A percentile compares a stretch with the other conserved stretches of the same genome.
phyloP scores from a whole-genome alignment of 179 eudicot species.

The Drosera spatulata region DNA sequence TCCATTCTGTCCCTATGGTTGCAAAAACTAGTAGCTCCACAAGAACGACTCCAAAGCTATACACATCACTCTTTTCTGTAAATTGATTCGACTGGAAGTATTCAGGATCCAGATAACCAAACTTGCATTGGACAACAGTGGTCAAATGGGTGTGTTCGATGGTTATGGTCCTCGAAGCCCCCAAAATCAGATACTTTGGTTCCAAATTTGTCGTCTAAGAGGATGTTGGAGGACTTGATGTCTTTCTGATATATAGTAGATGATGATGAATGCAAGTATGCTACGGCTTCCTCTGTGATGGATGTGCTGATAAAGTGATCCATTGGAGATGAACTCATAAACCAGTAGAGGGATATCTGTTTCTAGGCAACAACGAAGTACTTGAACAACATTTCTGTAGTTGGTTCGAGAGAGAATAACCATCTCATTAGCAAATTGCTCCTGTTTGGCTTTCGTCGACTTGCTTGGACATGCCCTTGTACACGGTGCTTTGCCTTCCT shows the following conservation, averaged over 20 bases:
- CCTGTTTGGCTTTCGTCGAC: slow-evolving; percentile 22
- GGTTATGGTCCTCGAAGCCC: slow-evolving; percentile 16
- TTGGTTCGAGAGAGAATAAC: slow-evolving; percentile 29
- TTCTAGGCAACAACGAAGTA: slow-evolving; percentile 40
- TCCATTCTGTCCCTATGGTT: slow-evolving; percentile 4
- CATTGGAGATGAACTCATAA: slow-evolving; percentile 35
- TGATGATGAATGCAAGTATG: slow-evolving; percentile 29
- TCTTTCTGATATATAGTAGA: slow-evolving; percentile 22
- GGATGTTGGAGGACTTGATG: slow-evolving; percentile 23
- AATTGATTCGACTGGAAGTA: slow-evolving; percentile 19
- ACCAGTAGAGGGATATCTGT: slow-evolving; percentile 44
- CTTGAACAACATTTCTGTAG: slow-evolving; percentile 34
- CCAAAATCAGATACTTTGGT: slow-evolving; percentile 31
- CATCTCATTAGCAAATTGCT: slow-evolving; percentile 44
- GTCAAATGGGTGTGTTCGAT: slow-evolving; percentile 26
- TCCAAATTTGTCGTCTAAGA: slow-evolving; percentile 22
- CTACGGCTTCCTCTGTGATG: slow-evolving; percentile 23
- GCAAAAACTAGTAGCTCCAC: slow-evolving; percentile 27
- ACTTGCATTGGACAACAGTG: slow-evolving; percentile 21
- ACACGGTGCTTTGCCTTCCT: slow-evolving; percentile 38
- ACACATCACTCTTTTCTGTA: slow-evolving; percentile 29
- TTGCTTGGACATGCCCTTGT: slow-evolving; percentile 31
- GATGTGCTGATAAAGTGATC: slow-evolving; percentile 23
- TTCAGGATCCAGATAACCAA: slow-evolving; percentile 27
- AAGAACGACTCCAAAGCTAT: slow-evolving; percentile 41